These are phyloP conservation scores for Candida gorgasii DNA, from an alignment of 805 yeast species.

Conservation along the genomic window DNA sequence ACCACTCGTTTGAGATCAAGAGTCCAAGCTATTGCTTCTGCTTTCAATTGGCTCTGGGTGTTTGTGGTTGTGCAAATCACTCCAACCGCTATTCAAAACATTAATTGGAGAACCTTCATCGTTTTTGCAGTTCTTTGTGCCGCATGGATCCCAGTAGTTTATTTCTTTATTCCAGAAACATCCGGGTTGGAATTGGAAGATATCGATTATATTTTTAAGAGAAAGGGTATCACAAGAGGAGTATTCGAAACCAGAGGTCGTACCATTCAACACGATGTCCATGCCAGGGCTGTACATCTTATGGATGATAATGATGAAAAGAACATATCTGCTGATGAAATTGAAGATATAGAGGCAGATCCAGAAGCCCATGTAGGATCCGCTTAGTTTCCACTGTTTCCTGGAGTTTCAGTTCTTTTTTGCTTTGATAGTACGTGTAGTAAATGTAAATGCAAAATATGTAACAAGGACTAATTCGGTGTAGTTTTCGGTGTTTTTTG, in stretches of 20 bases:
- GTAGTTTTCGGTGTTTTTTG: no score
- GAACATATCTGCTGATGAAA: constrained; percentile 8
- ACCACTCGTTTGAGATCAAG: constrained; percentile 48
- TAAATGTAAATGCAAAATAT: no score
- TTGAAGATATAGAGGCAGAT: constrained; percentile 5
- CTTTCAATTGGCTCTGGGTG: constrained; percentile 46
- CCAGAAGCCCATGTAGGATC: no score
- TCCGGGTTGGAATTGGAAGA: constrained; percentile 47
- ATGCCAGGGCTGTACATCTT: constrained; percentile 13
- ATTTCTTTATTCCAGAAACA: constrained; percentile 46
- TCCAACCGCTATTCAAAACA: constrained; percentile 39
- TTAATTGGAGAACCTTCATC: constrained; percentile 43
- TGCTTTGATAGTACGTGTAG: background rate
- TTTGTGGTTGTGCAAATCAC: constrained; percentile 48
- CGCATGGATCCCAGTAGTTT: constrained; percentile 37
- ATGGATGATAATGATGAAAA: constrained; percentile 11
- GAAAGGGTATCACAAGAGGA: constrained; percentile 11
- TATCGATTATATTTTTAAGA: constrained; percentile 50
- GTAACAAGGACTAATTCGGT: no score
- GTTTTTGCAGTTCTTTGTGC: constrained; percentile 42
- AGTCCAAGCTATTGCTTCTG: constrained; percentile 43
- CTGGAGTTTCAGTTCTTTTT: background rate
- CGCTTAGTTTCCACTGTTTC: background rate
- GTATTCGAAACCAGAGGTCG: constrained; percentile 13
- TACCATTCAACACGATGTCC: constrained; percentile 9